phyloP scores from a whole-genome alignment of 192 early-diverging fungal species.

The Irineochytrium annulatum region DNA sequence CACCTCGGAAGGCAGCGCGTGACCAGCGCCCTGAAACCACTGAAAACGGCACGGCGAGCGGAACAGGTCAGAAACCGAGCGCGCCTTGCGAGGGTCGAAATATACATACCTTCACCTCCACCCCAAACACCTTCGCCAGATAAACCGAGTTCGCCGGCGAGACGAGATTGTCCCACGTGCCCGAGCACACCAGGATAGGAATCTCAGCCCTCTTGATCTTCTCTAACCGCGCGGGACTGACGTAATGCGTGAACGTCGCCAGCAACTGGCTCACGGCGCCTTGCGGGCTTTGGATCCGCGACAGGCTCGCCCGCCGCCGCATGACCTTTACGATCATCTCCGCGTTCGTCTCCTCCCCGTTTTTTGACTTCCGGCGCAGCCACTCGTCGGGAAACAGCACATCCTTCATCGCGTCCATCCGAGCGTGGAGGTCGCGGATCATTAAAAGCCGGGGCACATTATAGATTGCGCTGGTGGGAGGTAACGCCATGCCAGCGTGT shows the following conservation, averaged over 20 bases:
- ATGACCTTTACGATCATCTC: neutral
- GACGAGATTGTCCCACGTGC: conserved; percentile 24
- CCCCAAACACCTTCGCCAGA: conserved; percentile 5
- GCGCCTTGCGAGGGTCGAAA: too few relatives aligned
- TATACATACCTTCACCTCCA: neutral
- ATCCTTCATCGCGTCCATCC: conserved; percentile 14
- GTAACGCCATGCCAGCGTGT: conserved; percentile 46
- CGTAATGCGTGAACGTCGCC: conserved; percentile 6
- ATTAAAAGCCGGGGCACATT: conserved; percentile 19
- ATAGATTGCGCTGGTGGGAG: conserved; percentile 16
- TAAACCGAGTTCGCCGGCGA: conserved; percentile 17
- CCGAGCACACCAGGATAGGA: conserved; percentile 12
- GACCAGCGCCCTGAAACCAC: conserved; percentile 1
- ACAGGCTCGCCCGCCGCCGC: neutral
- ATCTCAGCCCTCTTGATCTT: conserved; percentile 2
- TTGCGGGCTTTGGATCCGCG: neutral
- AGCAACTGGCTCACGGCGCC: conserved; percentile 13
- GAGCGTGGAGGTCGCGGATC: conserved; percentile 10
- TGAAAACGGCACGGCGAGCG: too few relatives aligned
- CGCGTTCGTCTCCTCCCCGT: conserved; percentile 1
- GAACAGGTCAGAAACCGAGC: too few relatives aligned
- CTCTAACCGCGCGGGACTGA: neutral
- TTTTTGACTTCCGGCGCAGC: conserved; percentile 17
- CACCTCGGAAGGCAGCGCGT: neutral
- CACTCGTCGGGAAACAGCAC: conserved; percentile 36